These are phyloP conservation scores for Nephelium lappaceum DNA, from an alignment of 345 rosid species.

Conservation along the genomic window DNA sequence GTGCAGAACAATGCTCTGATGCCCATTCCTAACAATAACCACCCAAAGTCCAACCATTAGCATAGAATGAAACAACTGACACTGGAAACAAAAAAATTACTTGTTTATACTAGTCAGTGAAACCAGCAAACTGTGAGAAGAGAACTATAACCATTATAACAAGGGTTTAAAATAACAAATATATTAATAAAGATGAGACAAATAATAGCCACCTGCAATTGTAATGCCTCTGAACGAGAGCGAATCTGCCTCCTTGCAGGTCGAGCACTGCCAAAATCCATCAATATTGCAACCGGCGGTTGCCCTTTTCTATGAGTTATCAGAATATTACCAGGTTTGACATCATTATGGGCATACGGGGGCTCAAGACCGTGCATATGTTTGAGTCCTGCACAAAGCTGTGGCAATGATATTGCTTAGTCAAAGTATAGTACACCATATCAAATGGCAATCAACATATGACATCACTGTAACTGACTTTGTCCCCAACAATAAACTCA, in stretches of 20 bases:
- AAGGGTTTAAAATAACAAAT: background rate
- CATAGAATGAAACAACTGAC: background rate
- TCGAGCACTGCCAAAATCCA: constrained; percentile 97
- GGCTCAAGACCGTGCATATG: constrained; percentile 95
- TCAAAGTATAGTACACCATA: background rate
- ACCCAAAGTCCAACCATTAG: constrained; percentile 14
- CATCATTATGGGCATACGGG: constrained; percentile 98
- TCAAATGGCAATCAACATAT: constrained; percentile 7
- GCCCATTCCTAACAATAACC: constrained; percentile 81
- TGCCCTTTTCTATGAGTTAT: constrained; percentile 77
- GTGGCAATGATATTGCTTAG: constrained; percentile 30
- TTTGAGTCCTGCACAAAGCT: constrained; percentile 97
- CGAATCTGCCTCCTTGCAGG: constrained; percentile 86
- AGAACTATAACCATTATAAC: background rate
- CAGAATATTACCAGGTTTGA: constrained; percentile 95
- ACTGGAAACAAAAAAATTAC: constrained; percentile 2
- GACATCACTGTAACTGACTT: background rate
- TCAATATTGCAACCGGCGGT: constrained; percentile 83
- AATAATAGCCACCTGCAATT: constrained; percentile 69
- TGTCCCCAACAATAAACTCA: constrained; percentile 4
- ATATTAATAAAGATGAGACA: background rate
- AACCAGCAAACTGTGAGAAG: background rate
- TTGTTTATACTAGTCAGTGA: background rate
- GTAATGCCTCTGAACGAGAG: constrained; percentile 91
- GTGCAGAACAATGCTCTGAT: constrained; percentile 95